Evolutionary conservation across 208 protist genomes (phyloP), one percentile per base, ranked within the genome.

Genomic region (Acanthamoeba lenticulata): DNA sequence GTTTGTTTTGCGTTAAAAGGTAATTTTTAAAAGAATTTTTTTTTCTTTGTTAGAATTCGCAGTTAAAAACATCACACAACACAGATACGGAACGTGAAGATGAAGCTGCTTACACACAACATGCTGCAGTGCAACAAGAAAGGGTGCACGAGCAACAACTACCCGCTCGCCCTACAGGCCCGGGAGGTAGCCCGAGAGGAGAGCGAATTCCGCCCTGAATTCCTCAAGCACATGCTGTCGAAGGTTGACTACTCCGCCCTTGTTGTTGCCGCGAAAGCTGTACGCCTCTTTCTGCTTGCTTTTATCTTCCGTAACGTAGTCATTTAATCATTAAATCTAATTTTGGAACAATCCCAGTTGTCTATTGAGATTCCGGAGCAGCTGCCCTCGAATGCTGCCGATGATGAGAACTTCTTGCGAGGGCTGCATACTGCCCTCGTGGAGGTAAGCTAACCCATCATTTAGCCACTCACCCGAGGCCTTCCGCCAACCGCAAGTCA

Each of bases 51-150:
- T 69, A 69, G 24, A 36, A 69, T 69, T 52, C 60, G 45, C 45
- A 52, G 45, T 52, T 52, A 52, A 52, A 52, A 52, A 52, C 15
- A 15, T 52, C 9, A 15, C 45, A 15, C 45, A 52, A 5, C 5
- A 15, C 5, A 15, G 9, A 15, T 17, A 52, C 45, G 5, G 45
- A 15, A 52, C 5, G 45, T 52, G 90, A 94, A 93, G 38, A 95
- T 95, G 94, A 94, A 93, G 92, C 77, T 95, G 40, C 93, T 95
- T 27, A 95, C 94, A 40, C 94, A 95, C 27, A 95, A 95, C 92
- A 95, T 95, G 92, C 94, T 95, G 36, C 94, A 95, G 38, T 95
- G 94, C 94, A 94, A 92, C 34, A 72, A 67, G 24, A 85, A 95
- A 36, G 93, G 93, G 2, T 95, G 94, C 65, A 72, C 42, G 27